phyloP scores from a whole-genome alignment of 768 basidiomycete genomes.

The Tephrocybe sp. region DNA sequence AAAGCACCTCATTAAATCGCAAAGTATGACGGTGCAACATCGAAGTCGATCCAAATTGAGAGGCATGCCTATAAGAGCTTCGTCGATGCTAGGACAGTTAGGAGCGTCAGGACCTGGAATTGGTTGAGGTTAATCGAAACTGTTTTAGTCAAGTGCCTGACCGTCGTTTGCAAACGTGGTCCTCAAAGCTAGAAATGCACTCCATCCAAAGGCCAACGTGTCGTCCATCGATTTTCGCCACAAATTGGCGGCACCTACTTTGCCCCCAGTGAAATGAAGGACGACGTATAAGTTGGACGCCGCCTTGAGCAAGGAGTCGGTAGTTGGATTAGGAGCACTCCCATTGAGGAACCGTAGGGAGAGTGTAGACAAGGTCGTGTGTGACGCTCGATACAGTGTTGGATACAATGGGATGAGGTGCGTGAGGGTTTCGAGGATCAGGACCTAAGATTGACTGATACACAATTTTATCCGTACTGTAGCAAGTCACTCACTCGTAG shows the following conservation, averaged over 20 bases:
- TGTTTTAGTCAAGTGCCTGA: slow-evolving; percentile 18
- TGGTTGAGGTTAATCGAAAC: neutral
- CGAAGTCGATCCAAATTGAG: slow-evolving; percentile 61
- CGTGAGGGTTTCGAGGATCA: slow-evolving; percentile 47
- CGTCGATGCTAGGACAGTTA: slow-evolving; percentile 17
- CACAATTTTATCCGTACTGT: neutral
- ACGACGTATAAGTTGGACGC: slow-evolving; percentile 58
- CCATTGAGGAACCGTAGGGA: slow-evolving; percentile 58
- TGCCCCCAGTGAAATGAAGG: slow-evolving; percentile 74
- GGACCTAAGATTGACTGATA: slow-evolving; percentile 30
- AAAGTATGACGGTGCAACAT: slow-evolving; percentile 48
- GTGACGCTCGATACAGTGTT: slow-evolving; percentile 56
- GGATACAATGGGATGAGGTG: slow-evolving; percentile 66
- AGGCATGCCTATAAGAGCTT: slow-evolving; percentile 47
- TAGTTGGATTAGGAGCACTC: slow-evolving; percentile 40
- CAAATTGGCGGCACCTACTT: slow-evolving; percentile 64
- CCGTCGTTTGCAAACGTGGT: slow-evolving; percentile 55
- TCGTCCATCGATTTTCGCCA: slow-evolving; percentile 80
- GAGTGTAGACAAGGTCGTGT: slow-evolving; percentile 49
- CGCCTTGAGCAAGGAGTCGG: slow-evolving; percentile 37
- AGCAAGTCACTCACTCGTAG: slow-evolving; percentile 44
- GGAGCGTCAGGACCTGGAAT: slow-evolving; percentile 5
- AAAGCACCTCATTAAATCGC: slow-evolving; percentile 52
- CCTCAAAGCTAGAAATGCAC: slow-evolving; percentile 53
- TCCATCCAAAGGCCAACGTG: slow-evolving; percentile 63